These are phyloP conservation scores for Penicillium robsamsonii DNA, from an alignment of 495 filamentous ascomycete genomes.

Conservation along the genomic window DNA sequence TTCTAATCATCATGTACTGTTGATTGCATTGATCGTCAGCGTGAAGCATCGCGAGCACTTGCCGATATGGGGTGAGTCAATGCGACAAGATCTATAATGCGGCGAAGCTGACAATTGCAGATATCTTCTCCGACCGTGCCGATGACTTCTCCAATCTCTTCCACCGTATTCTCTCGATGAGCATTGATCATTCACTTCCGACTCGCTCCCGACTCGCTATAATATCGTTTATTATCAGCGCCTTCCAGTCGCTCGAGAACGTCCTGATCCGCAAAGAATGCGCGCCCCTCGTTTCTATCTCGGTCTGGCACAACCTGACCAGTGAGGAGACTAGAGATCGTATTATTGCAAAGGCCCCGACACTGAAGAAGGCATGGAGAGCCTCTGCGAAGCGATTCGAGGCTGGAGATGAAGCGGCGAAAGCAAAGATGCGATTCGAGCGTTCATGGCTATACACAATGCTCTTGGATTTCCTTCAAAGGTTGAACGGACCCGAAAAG, in stretches of 20 bases:
- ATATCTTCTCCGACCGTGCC: conserved; percentile 71
- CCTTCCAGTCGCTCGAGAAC: conserved; percentile 93
- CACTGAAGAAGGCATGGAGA: conserved; percentile 86
- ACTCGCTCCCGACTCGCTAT: conserved; percentile 72
- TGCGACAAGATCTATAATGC: not conserved
- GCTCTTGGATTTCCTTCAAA: conserved; percentile 75
- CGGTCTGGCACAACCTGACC: conserved; percentile 90
- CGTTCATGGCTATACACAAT: conserved; percentile 90
- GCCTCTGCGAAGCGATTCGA: conserved; percentile 84
- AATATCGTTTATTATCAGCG: conserved; percentile 80
- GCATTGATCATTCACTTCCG: conserved; percentile 72
- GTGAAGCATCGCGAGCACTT: conserved; percentile 85
- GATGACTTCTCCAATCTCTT: conserved; percentile 88
- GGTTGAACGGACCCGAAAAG: conserved; percentile 59
- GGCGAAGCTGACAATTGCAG: conserved; percentile 39
- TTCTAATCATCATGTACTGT: conserved; percentile 84
- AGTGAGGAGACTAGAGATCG: conserved; percentile 65
- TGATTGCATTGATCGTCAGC: conserved; percentile 81
- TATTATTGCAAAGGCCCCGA: conserved; percentile 64
- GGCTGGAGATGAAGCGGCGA: conserved; percentile 72
- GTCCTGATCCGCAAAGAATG: conserved; percentile 90
- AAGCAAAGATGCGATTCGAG: conserved; percentile 84
- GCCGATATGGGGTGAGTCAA: conserved; percentile 74
- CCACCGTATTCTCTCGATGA: conserved; percentile 85
- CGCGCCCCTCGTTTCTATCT: conserved; percentile 89